Conservation (phyloP, 2,329 filamentous ascomycete species). For the Bisporella sp. region DNA sequence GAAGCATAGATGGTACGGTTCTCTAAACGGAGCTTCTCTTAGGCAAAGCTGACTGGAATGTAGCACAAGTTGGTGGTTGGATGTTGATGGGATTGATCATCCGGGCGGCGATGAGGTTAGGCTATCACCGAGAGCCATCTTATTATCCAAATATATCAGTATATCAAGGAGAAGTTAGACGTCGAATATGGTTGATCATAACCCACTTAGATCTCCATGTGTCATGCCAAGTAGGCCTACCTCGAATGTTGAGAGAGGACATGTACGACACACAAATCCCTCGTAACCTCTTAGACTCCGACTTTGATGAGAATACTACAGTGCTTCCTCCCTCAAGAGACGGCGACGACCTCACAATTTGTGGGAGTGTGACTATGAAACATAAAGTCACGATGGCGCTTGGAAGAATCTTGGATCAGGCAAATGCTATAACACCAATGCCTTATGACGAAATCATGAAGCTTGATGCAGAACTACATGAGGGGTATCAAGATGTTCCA, state of each 20-base stretch:
- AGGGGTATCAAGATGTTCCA: slow-evolving; percentile 38
- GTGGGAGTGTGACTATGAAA: slow-evolving; percentile 47
- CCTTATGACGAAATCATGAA: slow-evolving; percentile 42
- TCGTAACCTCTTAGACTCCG: slow-evolving; percentile 56
- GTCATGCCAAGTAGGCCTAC: slow-evolving; percentile 61
- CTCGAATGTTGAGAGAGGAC: slow-evolving; percentile 56
- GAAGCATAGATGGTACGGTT: slow-evolving; percentile 31
- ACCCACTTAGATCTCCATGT: slow-evolving; percentile 55
- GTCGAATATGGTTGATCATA: slow-evolving; percentile 47
- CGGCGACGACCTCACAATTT: slow-evolving; percentile 46
- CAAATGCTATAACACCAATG: slow-evolving; percentile 41
- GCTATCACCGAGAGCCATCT: slow-evolving; percentile 48
- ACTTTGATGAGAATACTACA: slow-evolving; percentile 50
- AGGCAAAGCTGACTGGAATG: no score
- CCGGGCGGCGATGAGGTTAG: slow-evolving; percentile 49
- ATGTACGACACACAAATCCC: slow-evolving; percentile 57
- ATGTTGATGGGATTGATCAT: slow-evolving; percentile 43
- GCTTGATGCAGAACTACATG: slow-evolving; percentile 39
- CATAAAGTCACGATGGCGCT: slow-evolving; percentile 40
- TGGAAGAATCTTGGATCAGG: slow-evolving; percentile 42
- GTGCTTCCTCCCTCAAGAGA: slow-evolving; percentile 50
- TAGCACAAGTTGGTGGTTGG: slow-evolving; percentile 46
- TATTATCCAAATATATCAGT: slow-evolving; percentile 40
- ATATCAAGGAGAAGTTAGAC: slow-evolving; percentile 55
- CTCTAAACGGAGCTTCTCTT: no score